Base-by-base conservation (phyloP, 129 eudicot species). In the Chrysanthemum lavandulifolium region DNA sequence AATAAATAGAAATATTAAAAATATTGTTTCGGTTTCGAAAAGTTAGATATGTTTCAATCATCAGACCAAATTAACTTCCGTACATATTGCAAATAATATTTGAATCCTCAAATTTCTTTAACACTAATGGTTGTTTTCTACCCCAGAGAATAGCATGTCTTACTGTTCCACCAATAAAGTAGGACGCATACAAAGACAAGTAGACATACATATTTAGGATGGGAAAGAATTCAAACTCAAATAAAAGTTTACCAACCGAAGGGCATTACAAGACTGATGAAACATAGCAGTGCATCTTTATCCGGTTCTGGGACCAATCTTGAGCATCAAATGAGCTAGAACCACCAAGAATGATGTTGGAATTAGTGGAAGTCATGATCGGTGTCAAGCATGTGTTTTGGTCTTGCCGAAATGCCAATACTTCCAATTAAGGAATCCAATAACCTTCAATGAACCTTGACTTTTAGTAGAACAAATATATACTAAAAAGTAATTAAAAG, bases 351-450 rank as follows among this genome's bases (percentile, higher is more conserved):
- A 85, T 72, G 50, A 83, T 76, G 40, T 81, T 66, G 21, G 93
- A 88, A 43, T 84, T 69, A 6, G 86, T 78, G 55, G 99, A 86
- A 53, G 85, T 84, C 45, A 90, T 85, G 86, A 85, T 89, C n/a
- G 97, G 86, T 57, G 96, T n/a, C n/a, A n/a, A n/a, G n/a, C n/a
- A n/a, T n/a, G n/a, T n/a, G 99, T 85, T 88, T 95, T 48, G 91
- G 88, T 85, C 99, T 86, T 50, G 99, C 87, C 1, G 97, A 91
- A 79, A 94, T 94, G 16, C 99, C 97, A 23, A 94, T 94, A 80
- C 99, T 91, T 23, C 99, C 99, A 9, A 97, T 95, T 81, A 95
- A 84, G 48, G 99, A 88, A 83, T 95, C 99, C 76, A 95, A 81
- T 82, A 95, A 79, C 52, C 99, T 45, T 97, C 99, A 4, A 94